phyloP scores from a whole-genome alignment of 352 stramenopile species.

The Phytophthora kernoviae region DNA sequence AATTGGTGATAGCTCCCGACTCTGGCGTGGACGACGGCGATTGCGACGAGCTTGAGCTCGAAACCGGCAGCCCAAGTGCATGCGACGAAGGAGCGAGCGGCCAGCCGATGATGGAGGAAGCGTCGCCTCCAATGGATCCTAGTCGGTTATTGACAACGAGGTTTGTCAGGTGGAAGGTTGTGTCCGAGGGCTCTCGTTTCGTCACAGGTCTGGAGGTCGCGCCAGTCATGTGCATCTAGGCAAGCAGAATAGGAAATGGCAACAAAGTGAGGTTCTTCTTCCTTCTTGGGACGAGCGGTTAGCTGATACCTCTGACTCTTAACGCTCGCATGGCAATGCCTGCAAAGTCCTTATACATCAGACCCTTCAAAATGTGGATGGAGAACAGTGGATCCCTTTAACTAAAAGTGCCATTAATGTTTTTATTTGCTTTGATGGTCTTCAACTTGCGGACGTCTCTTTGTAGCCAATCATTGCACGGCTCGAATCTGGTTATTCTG shows the following conservation, averaged over 20 bases:
- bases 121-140: conserved; percentile 3
- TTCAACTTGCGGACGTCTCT: conserved; percentile 2
- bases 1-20: not conserved
- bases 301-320: conserved; percentile 34
- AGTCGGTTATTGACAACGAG: conserved; percentile 12
- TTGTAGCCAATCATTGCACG: conserved; percentile 13
- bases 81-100: conserved; percentile 22
- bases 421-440: not conserved
- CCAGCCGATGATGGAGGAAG: conserved; percentile 17
- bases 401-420: not conserved
- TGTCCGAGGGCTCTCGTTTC: conserved; percentile 26
- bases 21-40: conserved; percentile 16
- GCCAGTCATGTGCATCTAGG: conserved; percentile 36
- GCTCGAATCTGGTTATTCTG: too few relatives aligned
- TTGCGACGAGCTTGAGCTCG: conserved; percentile 2
- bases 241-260: too few relatives aligned
- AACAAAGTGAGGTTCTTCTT: too few relatives aligned
- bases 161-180: conserved; percentile 29
- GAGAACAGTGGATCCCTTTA: conserved; percentile 12
- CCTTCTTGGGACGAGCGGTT: conserved; percentile 3
- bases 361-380: conserved; percentile 13
- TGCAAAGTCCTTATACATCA: conserved; percentile 13
- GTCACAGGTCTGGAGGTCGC: conserved; percentile 16
- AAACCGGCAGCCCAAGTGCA: conserved; percentile 21
- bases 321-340: conserved; percentile 32